These are phyloP conservation scores for Lumnitzera racemosa DNA, from an alignment of 345 rosid species.

Conservation along the genomic window DNA sequence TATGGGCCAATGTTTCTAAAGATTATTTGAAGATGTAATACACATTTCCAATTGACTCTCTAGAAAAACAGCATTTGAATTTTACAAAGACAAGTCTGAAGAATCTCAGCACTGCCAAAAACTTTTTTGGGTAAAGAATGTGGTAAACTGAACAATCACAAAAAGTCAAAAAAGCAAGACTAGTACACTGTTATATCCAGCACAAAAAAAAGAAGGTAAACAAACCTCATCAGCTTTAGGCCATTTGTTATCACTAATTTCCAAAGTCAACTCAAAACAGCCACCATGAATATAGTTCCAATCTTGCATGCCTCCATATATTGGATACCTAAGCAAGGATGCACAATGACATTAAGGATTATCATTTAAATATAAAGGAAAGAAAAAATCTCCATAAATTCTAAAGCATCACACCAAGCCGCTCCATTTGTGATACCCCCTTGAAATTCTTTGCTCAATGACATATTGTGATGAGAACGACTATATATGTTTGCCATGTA, in stretches of 20 bases:
- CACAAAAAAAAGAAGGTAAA: not conserved
- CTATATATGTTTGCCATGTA: constrained; percentile 77
- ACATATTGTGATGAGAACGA: constrained; percentile 84
- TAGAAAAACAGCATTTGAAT: no score
- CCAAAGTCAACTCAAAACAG: constrained; percentile 95
- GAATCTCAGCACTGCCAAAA: no score
- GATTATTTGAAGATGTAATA: no score
- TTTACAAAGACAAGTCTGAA: no score
- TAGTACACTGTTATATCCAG: no score
- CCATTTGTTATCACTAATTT: constrained; percentile 92
- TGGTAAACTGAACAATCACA: no score
- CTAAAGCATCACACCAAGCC: constrained; percentile 41
- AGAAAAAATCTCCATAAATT: not conserved
- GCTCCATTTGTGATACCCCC: constrained; percentile 98
- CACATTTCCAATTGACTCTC: no score
- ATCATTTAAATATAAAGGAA: not conserved
- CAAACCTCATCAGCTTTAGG: constrained; percentile 78
- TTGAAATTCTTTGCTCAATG: constrained; percentile 74
- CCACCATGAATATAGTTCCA: constrained; percentile 96
- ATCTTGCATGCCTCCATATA: constrained; percentile 99
- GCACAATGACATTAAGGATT: not conserved
- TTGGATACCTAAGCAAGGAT: constrained; percentile 58
- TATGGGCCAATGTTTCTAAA: no score
- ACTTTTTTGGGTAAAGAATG: no score
- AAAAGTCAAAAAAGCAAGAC: no score